Base-by-base conservation (phyloP, 257 asterid genomes). In the Mentha longifolia region DNA sequence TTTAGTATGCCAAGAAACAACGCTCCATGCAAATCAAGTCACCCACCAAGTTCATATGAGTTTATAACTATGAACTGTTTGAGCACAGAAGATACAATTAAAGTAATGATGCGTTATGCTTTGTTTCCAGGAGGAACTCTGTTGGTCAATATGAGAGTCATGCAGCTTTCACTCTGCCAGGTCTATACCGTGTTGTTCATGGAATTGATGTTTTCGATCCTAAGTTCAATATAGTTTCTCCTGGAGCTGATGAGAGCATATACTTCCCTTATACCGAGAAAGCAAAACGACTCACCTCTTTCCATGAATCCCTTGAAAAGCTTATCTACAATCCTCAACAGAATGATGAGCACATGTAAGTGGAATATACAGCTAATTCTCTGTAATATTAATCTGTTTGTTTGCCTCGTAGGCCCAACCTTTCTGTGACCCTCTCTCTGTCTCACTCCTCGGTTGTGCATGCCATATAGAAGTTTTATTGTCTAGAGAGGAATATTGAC, bases 101-200 rank as follows among this genome's bases (percentile, higher is more conserved):
- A 35, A 16, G 15, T 55, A 61, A 66, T 57, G 47, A 13, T 59
- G 39, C 46, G 42, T 37, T 57, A 20, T 46, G 45, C 41, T 78
- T 68, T 72, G 57, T 39, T 79, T 80, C 58, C 95, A 92, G 99
- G 88, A 95, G 71, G 81, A 84, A 85, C 57, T 83, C 99, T 15
- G 95, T 92, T 76, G 99, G 99, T 67, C 99, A 95, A 75, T 92
- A 95, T 43, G 98, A 92, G 84, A 90, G 91, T 65, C 99, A 95
- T 70, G 30, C 91, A 6, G 85, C 94, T 68, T 95, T 89, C 86
- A 95, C 99, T 33, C 82, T 95, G 57, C 99, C 99, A 2, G 94
- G 91, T 67, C 78, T 92, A 46, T 95, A 95, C 72, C 96, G 99
- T 12, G 97, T 88, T 61, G 99, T 95, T 47, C 99, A 95, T n/a